Conservation (phyloP, 768 basidiomycete genomes). For the Cyclocybe cylindracea region DNA sequence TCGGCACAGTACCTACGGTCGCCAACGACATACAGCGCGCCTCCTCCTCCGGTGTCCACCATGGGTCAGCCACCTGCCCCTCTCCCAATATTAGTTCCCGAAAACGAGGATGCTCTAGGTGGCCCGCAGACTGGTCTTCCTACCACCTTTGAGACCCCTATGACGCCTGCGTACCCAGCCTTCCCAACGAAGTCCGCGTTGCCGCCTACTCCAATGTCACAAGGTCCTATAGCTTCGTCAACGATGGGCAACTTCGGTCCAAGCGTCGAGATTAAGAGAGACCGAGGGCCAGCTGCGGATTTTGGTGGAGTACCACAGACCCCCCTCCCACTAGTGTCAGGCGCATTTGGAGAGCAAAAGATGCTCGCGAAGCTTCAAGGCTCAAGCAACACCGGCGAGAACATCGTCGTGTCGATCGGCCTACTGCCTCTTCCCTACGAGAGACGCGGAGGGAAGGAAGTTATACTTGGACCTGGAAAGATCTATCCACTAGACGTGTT, state of each 20-base stretch:
- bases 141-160: constrained; percentile 33
- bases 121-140: constrained; percentile 4
- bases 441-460: constrained; percentile 16
- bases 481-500: constrained; percentile 78
- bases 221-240: constrained; percentile 54
- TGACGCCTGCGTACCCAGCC: constrained; percentile 75
- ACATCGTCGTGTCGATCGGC: constrained; percentile 72
- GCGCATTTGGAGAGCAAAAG: constrained; percentile 41
- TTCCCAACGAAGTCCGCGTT: constrained; percentile 51
- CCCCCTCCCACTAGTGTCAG: constrained; percentile 53
- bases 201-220: constrained; percentile 55
- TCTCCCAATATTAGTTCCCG: constrained; percentile 12
- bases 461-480: constrained; percentile 36
- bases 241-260: constrained; percentile 51
- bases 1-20: constrained; percentile 41
- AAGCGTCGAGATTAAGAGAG: constrained; percentile 69
- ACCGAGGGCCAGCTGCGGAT: constrained; percentile 44
- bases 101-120: constrained; percentile 5
- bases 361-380: constrained; percentile 28
- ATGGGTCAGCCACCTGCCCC: constrained; percentile 16
- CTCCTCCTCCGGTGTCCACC: constrained; percentile 30
- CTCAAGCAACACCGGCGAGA: constrained; percentile 45
- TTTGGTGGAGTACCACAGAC: constrained; percentile 45
- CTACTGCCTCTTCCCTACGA: constrained; percentile 30
- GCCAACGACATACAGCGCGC: constrained; percentile 57